Evolutionary conservation across 306 rosid species (phyloP), one percentile per base, ranked within the genome.

Genomic region (Cicer bijugum): DNA sequence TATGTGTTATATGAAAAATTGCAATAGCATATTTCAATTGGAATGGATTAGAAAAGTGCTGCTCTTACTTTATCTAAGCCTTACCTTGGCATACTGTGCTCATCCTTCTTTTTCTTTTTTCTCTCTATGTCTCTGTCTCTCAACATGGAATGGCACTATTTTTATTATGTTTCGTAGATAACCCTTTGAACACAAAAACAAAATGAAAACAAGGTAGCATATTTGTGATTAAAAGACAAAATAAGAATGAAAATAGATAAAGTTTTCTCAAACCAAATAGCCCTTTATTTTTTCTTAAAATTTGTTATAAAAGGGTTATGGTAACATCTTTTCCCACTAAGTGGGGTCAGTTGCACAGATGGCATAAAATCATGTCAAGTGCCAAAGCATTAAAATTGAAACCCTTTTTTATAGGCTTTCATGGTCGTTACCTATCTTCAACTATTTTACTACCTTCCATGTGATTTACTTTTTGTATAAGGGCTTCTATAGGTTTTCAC

Each of bases 221-320:
- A 39, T 39, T 63, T 40, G 69, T 40, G 50, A 63, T 64, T 43
- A 2, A 16, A 64, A 64, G 51, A 40, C 23, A 16, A 64, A 64
- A 42, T 64, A 63, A 62, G 68, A 62, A 62, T 38, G 48, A 38
- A 64, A 64, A 40, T 37, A 64, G 9, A 12, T 60, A 7, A 38
- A 10, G 38, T 2, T 9, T 42, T 64, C 52, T 42, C 70, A 8
- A 16, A 40, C 69, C 69, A 40, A 42, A 40, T 17, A 16, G 15
- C 9, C 37, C 69, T 16, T 10, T 2, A 39, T 10, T 20, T 19
- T 28, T 5, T 19, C 19, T 65, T 4, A 40, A 47, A 51, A 38
- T 9, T 8, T 17, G 23, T 19, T 8, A 9, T 43, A 7, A 42
- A 55, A 43, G 69, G 52, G 52, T 47, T 62, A 28, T 47, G 51